Evolutionary conservation across 192 early-diverging fungal species (phyloP), one percentile per base, ranked within the genome.

Genomic region (Mortierella claussenii): DNA sequence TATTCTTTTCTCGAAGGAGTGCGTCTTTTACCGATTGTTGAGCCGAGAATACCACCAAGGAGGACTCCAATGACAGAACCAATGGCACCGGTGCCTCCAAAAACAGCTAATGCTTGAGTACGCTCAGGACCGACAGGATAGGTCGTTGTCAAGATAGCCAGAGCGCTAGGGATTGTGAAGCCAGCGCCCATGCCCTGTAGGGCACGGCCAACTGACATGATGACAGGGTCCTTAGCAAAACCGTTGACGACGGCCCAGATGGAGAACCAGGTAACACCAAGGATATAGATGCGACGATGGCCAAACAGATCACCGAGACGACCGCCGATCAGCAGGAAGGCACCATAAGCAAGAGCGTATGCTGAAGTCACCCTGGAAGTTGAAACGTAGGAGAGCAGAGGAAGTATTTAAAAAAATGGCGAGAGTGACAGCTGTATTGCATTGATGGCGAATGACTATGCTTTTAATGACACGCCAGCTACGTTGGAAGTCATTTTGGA

Each of bases 281-380:
- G 21, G 11, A 68, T 40, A 21, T 46, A 78, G 20, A 68, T 63
- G 8, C 55, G 40, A 17, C 75, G 75, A 45, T 78, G 66, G 15
- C 75, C 75, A 58, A 68, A 78, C 15, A 78, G 21, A 52, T 78
- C 75, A 15, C 75, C 75, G 18, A 78, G 24, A 18, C 66, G 65
- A 15, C 75, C 75, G 7, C 65, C 75, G 31, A 61, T 23, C 20
- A 78, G 27, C 1, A 78, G 46, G 60, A 78, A 68, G 8, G 75
- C 75, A 47, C 65, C 75, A 49, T 63, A 78, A 32, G 75, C 65
- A 15, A 74, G 37, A 4, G 79, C 79, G 50, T 69, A 68, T 4
- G 79, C 63, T 17, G 79, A 73, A 23, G 51, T 63, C 24, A 69
- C 53, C 66, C 48, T 61, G 26, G 9, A 42, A 10, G 21, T 18